Evolutionary conservation across 495 filamentous ascomycete genomes (phyloP), one percentile per base, ranked within the genome.

Genomic region (Penicillium lividum): DNA sequence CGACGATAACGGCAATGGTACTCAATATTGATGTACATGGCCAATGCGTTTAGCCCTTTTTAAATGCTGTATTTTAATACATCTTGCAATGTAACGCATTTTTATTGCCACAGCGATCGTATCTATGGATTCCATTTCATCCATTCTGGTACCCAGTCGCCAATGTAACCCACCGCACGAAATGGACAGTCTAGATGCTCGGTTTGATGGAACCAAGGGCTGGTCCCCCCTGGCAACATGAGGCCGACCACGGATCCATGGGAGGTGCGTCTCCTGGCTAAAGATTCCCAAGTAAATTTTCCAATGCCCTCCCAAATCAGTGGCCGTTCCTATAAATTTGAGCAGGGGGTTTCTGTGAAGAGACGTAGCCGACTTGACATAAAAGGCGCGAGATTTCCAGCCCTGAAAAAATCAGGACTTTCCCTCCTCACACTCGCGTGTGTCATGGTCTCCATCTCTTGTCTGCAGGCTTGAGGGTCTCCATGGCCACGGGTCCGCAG

Each of bases 381-480:
- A 40, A 40, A 40, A 40, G 36, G 36, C 36, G 36, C 36, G 36
- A 40, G 36, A 40, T 40, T 40, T n/a, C 36, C 10, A 6, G 36
- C 36, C 36, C 13, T n/a, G 4, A 40, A 40, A 40, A 40, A 40
- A 40, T n/a, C 13, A 40, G 36, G 36, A 40, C 36, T 40, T 40
- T 11, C 36, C 36, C 36, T 40, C 36, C 36, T 40, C 36, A 40
- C 36, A n/a, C 36, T 40, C 13, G 11, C 36, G 36, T 40, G 36
- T 40, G 13, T 40, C 36, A 40, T 38, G 11, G 34, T 40, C 5
- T 53, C 31, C 51, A 18, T 53, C 51, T 53, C 51, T 53, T 40
- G 33, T 42, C 51, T 48, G 22, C 34, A 53, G 51, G 51, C 51
- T 53, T 53, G 33, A 29, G 34, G 27, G 51, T 53, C 10, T 53